Evolutionary conservation across 345 rosid genomes (phyloP).

Genomic region (Populus tremula): DNA sequence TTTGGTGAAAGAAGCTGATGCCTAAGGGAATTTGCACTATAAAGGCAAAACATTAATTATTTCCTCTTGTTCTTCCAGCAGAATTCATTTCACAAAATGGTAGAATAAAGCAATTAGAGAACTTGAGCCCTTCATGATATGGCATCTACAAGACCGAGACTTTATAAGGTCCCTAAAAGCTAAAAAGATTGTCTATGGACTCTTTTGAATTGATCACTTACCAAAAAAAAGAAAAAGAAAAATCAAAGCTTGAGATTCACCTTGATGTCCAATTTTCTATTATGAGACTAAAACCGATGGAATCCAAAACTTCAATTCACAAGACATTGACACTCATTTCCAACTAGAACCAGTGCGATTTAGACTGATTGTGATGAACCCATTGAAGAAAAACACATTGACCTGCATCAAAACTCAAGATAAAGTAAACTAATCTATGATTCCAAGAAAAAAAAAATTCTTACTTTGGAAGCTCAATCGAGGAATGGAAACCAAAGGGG

Average conservation of each 20-base stretch:
- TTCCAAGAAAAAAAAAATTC: neutral
- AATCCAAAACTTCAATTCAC: neutral
- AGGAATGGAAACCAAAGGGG: constrained; percentile 19
- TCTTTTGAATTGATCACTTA: neutral
- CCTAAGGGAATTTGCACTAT: neutral
- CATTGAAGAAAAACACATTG: neutral
- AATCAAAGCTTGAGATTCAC: neutral
- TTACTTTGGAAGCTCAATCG: constrained; percentile 27
- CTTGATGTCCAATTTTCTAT: neutral
- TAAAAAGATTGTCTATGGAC: no score
- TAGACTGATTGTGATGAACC: neutral
- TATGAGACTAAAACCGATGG: neutral
- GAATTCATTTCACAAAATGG: neutral
- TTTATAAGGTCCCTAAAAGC: neutral
- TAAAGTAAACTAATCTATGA: neutral
- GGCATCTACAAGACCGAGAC: neutral
- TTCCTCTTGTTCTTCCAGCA: neutral
- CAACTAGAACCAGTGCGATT: neutral
- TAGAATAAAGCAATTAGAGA: neutral
- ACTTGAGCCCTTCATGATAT: neutral
- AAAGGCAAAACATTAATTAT: neutral
- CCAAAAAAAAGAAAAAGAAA: neutral
- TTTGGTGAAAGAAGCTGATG: neutral
- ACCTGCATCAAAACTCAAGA: neutral
- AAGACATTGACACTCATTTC: neutral